Conservation (phyloP, 148 eudicot genomes). For the Drosera capensis region DNA sequence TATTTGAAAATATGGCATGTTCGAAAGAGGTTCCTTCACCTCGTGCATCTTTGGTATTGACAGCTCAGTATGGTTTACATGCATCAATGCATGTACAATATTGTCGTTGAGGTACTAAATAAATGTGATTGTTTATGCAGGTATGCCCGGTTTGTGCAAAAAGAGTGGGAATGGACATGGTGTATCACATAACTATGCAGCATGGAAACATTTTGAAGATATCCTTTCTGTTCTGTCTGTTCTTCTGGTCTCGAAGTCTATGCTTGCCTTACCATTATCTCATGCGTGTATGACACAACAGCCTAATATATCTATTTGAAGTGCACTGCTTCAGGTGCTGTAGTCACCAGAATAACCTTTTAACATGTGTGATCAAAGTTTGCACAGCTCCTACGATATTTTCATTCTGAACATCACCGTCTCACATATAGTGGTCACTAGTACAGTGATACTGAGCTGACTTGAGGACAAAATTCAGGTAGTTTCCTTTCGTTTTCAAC, state of each 20-base stretch:
- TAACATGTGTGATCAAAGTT: too few relatives aligned
- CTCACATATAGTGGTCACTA: too few relatives aligned
- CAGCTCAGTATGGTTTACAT: not conserved
- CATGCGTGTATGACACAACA: too few relatives aligned
- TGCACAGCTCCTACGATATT: too few relatives aligned
- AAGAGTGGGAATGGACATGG: conserved; percentile 71
- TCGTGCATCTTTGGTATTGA: not conserved
- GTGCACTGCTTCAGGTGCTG: too few relatives aligned
- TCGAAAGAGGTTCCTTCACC: not conserved
- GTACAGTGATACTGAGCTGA: too few relatives aligned
- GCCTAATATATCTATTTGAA: too few relatives aligned
- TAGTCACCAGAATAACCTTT: too few relatives aligned
- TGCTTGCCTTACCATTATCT: not conserved
- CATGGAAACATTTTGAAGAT: conserved; percentile 77
- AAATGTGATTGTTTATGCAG: conserved; percentile 27
- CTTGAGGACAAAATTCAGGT: too few relatives aligned
- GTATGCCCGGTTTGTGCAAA: conserved; percentile 80
- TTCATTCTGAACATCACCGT: too few relatives aligned
- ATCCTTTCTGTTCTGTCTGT: conserved; percentile 38
- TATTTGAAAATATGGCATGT: too few relatives aligned
- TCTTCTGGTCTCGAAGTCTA: not conserved
- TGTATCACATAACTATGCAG: conserved; percentile 72
- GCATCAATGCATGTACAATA: not conserved
- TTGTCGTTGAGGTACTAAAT: not conserved
- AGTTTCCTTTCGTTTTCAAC: too few relatives aligned